A percentile compares a stretch with the other conserved stretches of the same genome.
Evolutionary conservation across 2,329 filamentous ascomycete genomes (phyloP).

Genomic region (Talaromyces rugulosus): DNA sequence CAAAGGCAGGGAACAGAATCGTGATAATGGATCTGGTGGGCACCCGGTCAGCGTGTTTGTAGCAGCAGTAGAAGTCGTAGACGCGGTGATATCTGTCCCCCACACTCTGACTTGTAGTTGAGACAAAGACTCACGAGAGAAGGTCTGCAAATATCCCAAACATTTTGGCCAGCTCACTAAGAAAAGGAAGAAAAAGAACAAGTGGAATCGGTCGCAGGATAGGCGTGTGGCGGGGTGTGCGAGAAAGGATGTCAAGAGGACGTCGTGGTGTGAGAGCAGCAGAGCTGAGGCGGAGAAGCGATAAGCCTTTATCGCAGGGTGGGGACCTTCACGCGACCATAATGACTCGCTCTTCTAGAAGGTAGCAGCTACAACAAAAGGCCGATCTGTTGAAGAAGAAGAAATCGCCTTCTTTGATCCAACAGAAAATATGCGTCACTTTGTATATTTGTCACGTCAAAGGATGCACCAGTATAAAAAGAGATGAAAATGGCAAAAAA

Average conservation of each 20-base stretch:
- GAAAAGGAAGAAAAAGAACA: background rate
- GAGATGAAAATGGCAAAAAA: background rate
- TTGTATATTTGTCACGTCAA: background rate
- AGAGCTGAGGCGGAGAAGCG: background rate
- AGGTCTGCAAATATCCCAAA: constrained; percentile 69
- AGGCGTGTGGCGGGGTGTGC: background rate
- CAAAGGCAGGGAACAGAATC: constrained; percentile 91
- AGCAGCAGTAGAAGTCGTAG: background rate
- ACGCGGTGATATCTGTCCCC: background rate
- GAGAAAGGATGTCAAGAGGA: background rate
- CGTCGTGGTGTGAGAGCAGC: background rate
- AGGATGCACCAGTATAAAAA: background rate
- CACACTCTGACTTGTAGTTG: background rate
- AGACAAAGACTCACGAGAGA: constrained; percentile 57
- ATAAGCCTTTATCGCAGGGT: background rate
- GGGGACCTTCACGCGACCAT: background rate
- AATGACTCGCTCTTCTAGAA: background rate
- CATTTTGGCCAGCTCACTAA: constrained; percentile 41
- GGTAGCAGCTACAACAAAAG: no score
- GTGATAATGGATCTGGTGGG: constrained; percentile 71
- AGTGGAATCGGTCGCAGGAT: background rate
- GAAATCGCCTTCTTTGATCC: background rate
- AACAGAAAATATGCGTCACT: background rate
- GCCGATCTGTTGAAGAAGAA: no score
- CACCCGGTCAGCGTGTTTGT: background rate